Base-by-base conservation (phyloP, 176 grass and related monocot species). In the Eragrostis curvula region DNA sequence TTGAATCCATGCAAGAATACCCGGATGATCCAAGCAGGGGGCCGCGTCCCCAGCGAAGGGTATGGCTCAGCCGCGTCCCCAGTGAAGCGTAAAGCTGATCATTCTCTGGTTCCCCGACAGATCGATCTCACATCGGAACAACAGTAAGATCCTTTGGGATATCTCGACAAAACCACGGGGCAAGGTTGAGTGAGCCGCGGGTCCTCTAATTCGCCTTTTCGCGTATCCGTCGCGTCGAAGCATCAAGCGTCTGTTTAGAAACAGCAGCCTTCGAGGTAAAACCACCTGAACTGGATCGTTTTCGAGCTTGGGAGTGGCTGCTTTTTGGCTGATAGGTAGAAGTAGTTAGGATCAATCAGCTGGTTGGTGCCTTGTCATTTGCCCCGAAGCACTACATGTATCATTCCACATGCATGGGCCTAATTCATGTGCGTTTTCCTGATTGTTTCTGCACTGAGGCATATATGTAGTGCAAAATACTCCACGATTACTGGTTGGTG, bases 311-410 rank as follows among this genome's bases (percentile, higher is more conserved):
- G 41, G 56, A 11, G 9, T 36, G 21, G 27, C 39, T 43, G 65
- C 65, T 10, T 51, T 66, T 50, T 32, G 32, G 32, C 32, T 53
- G 56, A 53, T 44, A 29, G 63, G 48, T 66, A 66, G 8, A 28
- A 1, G 15, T 25, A 25, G 76, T 66, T 86, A 80, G 59, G 77
- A 24, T 52, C 16, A 36, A 59, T 81, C 66, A 87, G 78, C 60
- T 48, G 69, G 85, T 87, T 87, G 85, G 85, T 81, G 68, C 58
- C 27, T 66, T 13, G 77, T 74, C 77, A 43, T 44, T 69, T 36
- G 32, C 32, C 32, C 32, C 32, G 3, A 36, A 36, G 32, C 32
- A 36, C 32, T 36, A 36, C 4, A 36, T 36, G 32, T 36, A 36
- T 36, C 32, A 36, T 36, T 36, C 32, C 41, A 64, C 41, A 57